Evolutionary conservation across 108 stramenopile genomes (phyloP), one percentile per base, ranked within the genome.

Genomic region (Seminavis robusta): DNA sequence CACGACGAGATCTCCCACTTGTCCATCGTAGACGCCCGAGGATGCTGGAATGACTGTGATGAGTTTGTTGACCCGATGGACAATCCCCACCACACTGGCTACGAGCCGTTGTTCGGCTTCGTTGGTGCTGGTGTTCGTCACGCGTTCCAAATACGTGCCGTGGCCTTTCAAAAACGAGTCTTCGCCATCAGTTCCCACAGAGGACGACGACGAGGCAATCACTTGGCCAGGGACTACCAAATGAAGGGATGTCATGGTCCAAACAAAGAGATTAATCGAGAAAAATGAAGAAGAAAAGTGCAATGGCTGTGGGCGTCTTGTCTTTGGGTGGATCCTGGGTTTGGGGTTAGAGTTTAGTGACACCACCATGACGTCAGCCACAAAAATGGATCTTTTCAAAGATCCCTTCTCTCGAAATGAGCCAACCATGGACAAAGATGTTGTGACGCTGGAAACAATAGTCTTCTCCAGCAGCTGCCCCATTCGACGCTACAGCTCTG

Each of bases 1-100:
- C 1, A 99, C 85, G n/a, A 99, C 86, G 16, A 98, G 60, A 75
- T 99, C 98, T 0, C 98, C 98, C 9, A 96, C 94, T 44, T 97
- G 88, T 16, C 94, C 97, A 33, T 59, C 52, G 57, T 95, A 92
- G 20, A 74, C 46, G 8, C 65, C 55, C 8, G 73, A 62, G 15
- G 74, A 71, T 30, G 83, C 57, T 11, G 94, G 92, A 42, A 87
- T 75, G n/a, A 99, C 97, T n/a, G 86, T 84, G 43, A 98, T 81
- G 2, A 99, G 84, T 56, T 94, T 92, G 73, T 99, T 98, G 47
- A 98, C 96, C 21, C 98, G 80, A 49, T 95, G 84, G 8, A 99
- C 86, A 1, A 73, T 76, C 0, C 98, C 98, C 10, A 89, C 84
- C 13, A 95, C 85, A 54, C 86, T 90, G 29, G 96, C 93, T 20